Percentiles rank a stretch among this genome's conserved stretches.
Conservation (phyloP, 768 basidiomycete genomes). For the Pisolithus tinctorius region DNA sequence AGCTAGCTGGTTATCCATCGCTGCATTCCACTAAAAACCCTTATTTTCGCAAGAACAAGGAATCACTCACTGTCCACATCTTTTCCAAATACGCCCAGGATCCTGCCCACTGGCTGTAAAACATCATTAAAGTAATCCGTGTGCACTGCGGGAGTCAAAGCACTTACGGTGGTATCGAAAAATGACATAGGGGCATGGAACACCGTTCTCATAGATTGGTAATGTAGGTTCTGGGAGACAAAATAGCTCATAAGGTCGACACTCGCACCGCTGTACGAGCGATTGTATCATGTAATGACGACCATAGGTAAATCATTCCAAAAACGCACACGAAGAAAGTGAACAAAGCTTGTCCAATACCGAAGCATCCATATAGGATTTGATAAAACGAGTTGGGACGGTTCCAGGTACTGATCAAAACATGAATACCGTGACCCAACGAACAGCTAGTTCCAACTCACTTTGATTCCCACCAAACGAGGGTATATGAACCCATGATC, state of each 20-base stretch:
- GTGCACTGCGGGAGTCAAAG: not conserved
- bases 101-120: conserved; percentile 49
- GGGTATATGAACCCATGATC: conserved; percentile 57
- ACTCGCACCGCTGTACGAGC: conserved; percentile 36
- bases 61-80: conserved; percentile 49
- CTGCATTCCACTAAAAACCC: not conserved
- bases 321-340: conserved; percentile 49
- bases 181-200: conserved; percentile 72
- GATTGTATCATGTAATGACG: not conserved
- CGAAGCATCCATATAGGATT: conserved; percentile 54
- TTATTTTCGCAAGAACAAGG: not conserved
- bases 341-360: conserved; percentile 49
- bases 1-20: conserved; percentile 54
- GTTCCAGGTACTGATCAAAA: conserved; percentile 34
- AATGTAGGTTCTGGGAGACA: conserved; percentile 59
- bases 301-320: not conserved
- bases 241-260: conserved; percentile 55
- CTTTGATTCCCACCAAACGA: conserved; percentile 70
- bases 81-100: conserved; percentile 57
- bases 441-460: conserved; percentile 19
- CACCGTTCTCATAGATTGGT: conserved; percentile 45
- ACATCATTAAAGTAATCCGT: not conserved
- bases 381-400: conserved; percentile 56
- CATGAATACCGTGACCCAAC: not conserved
- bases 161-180: conserved; percentile 61